phyloP scores from a whole-genome alignment of 2,329 filamentous ascomycete species.

The Trematosphaeria pertusa region DNA sequence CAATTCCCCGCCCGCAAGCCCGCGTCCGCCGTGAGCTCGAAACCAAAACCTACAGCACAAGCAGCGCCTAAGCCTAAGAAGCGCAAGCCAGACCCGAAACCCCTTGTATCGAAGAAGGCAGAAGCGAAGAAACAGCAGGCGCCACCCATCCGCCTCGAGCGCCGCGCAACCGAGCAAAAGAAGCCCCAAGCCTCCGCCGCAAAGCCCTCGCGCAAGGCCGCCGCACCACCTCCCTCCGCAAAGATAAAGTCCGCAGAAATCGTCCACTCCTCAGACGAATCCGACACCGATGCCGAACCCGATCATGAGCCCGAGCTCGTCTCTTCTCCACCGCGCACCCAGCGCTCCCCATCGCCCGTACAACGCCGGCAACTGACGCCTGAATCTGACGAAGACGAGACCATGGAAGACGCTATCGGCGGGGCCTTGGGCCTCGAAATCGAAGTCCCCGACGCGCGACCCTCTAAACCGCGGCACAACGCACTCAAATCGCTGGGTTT shows the following conservation, averaged over 20 bases:
- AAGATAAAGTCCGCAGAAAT: conserved; percentile 45
- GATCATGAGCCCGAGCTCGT: conserved; percentile 15
- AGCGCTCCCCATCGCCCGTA: conserved; percentile 22
- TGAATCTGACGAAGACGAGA: conserved; percentile 33
- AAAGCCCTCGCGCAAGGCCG: conserved; percentile 25
- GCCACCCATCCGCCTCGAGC: conserved; percentile 45
- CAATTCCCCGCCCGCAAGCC: conserved; percentile 31
- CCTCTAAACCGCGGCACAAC: conserved; percentile 21
- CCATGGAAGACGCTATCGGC: conserved; percentile 19
- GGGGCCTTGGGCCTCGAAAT: conserved; percentile 33
- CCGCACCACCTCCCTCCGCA: conserved; percentile 27
- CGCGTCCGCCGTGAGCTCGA: conserved; percentile 14
- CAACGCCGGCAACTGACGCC: conserved; percentile 24
- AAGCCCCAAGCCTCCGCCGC: conserved; percentile 7
- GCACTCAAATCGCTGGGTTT: conserved; percentile 36
- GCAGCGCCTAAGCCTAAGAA: conserved; percentile 32
- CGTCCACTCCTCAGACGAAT: conserved; percentile 39
- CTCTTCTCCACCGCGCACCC: conserved; percentile 13
- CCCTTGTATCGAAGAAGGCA: conserved; percentile 21
- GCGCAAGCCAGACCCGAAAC: conserved; percentile 35
- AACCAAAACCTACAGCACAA: conserved; percentile 17
- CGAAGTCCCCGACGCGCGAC: conserved; percentile 38
- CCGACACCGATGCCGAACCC: conserved; percentile 29
- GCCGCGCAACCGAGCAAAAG: conserved; percentile 36
- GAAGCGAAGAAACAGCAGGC: conserved; percentile 31